A percentile compares a stretch with the other conserved stretches of the same genome.
phyloP scores from a whole-genome alignment of 2,329 filamentous ascomycete genomes.

The Ramichloridium luteum region DNA sequence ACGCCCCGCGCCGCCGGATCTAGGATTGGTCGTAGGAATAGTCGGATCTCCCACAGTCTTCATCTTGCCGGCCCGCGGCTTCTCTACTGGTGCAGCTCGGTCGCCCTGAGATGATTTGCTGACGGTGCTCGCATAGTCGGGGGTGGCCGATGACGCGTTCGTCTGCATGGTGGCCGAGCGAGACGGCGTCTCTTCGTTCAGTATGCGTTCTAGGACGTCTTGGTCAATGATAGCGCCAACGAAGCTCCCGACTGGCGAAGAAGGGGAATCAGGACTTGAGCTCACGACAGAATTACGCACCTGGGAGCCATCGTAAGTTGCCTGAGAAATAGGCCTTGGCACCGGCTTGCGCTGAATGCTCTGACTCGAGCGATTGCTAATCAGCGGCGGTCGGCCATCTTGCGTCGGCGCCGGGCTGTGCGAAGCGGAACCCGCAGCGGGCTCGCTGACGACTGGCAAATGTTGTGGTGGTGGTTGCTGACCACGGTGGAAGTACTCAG shows the following conservation, averaged over 20 bases:
- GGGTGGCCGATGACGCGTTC: constrained; percentile 50
- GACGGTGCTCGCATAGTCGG: constrained; percentile 64
- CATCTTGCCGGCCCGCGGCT: constrained; percentile 65
- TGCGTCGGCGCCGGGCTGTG: background rate
- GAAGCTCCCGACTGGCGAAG: constrained; percentile 14
- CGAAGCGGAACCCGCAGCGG: constrained; percentile 3
- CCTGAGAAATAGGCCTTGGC: constrained; percentile 6
- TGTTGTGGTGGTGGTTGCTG: constrained; percentile 6
- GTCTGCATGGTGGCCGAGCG: constrained; percentile 27
- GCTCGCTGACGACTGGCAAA: constrained; percentile 7
- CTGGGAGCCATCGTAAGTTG: constrained; percentile 5
- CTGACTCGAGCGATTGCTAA: constrained; percentile 13
- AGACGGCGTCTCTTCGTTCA: constrained; percentile 18
- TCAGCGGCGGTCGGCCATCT: constrained; percentile 19
- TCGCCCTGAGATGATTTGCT: constrained; percentile 32
- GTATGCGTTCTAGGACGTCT: constrained; percentile 30
- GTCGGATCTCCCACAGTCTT: constrained; percentile 57
- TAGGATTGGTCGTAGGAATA: constrained; percentile 30
- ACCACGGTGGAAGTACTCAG: constrained; percentile 18
- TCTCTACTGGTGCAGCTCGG: constrained; percentile 41
- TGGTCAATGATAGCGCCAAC: constrained; percentile 30
- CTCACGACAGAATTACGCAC: constrained; percentile 12
- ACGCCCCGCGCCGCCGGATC: constrained; percentile 14
- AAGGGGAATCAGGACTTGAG: constrained; percentile 12
- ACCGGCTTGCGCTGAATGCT: constrained; percentile 22